Base-by-base conservation (phyloP, 768 basidiomycete genomes). In the Lactarius evosmus region DNA sequence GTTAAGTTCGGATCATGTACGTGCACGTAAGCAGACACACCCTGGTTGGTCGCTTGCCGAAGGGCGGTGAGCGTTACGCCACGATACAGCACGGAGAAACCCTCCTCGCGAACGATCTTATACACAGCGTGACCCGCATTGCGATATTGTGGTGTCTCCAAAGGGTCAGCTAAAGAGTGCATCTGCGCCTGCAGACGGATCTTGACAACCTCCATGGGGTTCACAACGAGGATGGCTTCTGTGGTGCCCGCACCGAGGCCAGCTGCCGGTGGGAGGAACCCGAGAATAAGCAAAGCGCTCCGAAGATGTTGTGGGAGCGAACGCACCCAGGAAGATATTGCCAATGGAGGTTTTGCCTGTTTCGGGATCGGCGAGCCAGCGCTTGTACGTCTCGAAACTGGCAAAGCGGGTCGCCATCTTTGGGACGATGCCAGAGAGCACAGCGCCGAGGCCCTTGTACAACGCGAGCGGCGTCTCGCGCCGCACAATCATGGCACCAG, bases 361-460 rank as follows among this genome's bases (percentile, higher is more conserved):
- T 41, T 80, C 74, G 65, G 82, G 80, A 70, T 93, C 85, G 2
- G 89, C 85, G 49, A 98, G 76, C 82, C 83, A 86, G 0, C 79
- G 83, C 75, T 96, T 95, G 82, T 99, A 99, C 51, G 86, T 81
- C 78, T 99, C 97, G 74, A 99, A 99, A 74, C 92, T 93, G 11
- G 96, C 95, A 74, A 98, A 99, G 38, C 97, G 90, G 72, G 95
- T 98, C 54, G 94, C 94, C 97, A 99, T 99, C 79, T 99, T 99
- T 1, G 97, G 97, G 8, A 98, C 93, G 74, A 99, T 99, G 12
- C 97, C 97, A 12, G 92, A 88, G 52, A 96, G 79, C 49, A 99
- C 97, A 9, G 97, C 97, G 25, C 97, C 97, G 40, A 99, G 85
- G 66, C 95, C 97, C 74, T 99, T 99, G 84, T 98, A 99, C 41